Conservation (phyloP, 2,329 filamentous ascomycete species). For the Microdochium paspali region DNA sequence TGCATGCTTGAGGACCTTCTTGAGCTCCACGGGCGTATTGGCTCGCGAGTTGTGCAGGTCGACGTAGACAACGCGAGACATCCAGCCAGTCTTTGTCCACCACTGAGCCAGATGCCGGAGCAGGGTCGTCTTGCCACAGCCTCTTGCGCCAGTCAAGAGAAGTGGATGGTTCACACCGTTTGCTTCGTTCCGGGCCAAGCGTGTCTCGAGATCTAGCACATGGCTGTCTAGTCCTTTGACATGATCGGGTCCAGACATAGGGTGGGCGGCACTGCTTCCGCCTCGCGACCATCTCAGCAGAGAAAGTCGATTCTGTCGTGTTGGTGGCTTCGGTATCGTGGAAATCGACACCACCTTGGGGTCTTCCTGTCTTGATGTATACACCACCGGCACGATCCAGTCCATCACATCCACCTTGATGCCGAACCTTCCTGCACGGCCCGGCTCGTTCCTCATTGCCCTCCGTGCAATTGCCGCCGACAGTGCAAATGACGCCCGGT, state of each 20-base stretch:
- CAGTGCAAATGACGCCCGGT: not conserved
- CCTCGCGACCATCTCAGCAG: not conserved
- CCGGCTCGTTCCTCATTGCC: not conserved
- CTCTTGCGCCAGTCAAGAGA: not conserved
- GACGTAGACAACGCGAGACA: not conserved
- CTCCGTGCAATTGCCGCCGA: not conserved
- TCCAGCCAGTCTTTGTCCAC: not conserved
- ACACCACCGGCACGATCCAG: not conserved
- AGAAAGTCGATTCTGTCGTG: not conserved
- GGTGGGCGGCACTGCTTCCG: not conserved
- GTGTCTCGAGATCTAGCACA: not conserved
- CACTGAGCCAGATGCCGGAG: not conserved
- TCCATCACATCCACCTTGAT: not conserved
- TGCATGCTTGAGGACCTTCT: not conserved
- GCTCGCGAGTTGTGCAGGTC: not conserved
- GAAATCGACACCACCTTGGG: not conserved
- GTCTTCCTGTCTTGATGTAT: not conserved
- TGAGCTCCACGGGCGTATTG: not conserved
- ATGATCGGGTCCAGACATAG: not conserved
- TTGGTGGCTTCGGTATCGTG: not conserved
- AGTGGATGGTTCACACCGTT: not conserved
- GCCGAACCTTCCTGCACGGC: not conserved
- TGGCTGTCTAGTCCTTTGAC: not conserved
- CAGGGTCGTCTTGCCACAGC: not conserved
- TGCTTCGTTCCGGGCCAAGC: not conserved